These are phyloP conservation scores for Acer negundo DNA, from an alignment of 345 rosid genomes.

Conservation along the genomic window DNA sequence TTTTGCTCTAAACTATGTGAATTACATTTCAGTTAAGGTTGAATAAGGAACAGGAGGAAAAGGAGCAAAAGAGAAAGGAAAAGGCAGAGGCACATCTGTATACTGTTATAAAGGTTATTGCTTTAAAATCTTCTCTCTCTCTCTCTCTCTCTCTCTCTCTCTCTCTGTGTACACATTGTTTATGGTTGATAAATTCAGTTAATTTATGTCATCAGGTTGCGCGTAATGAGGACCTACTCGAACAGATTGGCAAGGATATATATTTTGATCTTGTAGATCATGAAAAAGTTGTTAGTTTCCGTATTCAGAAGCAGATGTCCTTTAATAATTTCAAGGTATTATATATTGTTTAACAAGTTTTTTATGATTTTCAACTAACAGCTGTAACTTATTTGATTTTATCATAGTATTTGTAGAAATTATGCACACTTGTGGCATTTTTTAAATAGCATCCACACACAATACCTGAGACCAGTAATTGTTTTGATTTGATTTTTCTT, in stretches of 20 bases:
- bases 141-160: background rate
- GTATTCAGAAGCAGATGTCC: slow-evolving; percentile 53
- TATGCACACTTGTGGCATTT: background rate
- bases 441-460: background rate
- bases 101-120: slow-evolving; percentile 54
- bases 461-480: background rate
- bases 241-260: slow-evolving; percentile 62
- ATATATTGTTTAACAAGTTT: background rate
- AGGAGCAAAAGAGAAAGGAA: slow-evolving; percentile 57
- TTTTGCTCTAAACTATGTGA: background rate
- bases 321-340: slow-evolving; percentile 53
- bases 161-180: background rate
- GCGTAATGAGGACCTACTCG: slow-evolving; percentile 47
- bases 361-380: background rate
- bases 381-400: background rate
- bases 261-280: slow-evolving; percentile 71
- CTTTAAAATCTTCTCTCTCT: background rate
- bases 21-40: slow-evolving; percentile 42
- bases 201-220: slow-evolving; percentile 44
- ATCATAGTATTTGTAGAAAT: background rate
- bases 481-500: background rate
- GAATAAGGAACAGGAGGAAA: slow-evolving; percentile 66
- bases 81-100: slow-evolving; percentile 64
- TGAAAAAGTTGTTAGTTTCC: slow-evolving; percentile 60
- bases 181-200: background rate